Evolutionary conservation across 352 stramenopile genomes (phyloP), one percentile per base, ranked within the genome.

Genomic region (Globisporangium okanoganense): DNA sequence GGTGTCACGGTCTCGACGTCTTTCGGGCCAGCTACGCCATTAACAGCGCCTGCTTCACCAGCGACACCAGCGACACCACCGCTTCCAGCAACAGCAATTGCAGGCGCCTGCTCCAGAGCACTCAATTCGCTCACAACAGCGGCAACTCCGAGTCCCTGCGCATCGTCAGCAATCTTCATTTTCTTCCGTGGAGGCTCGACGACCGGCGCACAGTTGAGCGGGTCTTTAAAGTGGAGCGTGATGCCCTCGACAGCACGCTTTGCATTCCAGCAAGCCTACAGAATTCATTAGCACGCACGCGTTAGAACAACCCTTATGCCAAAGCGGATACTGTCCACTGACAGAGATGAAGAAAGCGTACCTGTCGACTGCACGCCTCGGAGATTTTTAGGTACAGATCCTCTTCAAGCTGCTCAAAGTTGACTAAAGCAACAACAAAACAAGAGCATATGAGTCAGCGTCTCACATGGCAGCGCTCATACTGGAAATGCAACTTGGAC

Each of bases 391-490:
- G 70, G 61, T 87, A 93, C 16, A 92, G 58, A 13, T 95, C 84
- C 40, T 90, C 76, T 61, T 95, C 86, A 0, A 93, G 70, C 54
- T 95, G 73, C 61, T 95, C 84, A 58, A 94, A 94, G 62, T 87
- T 95, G 52, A 87, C 84, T 92, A 50, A 4, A 55, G 43, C 20
- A 27, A 31, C 1, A 29, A 7, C 3, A 20, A 52, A 2, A 35
- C 10, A 7, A 20, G 10, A 13, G 41, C 20, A 41, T n/a, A n/a
- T 20, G 20, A 36, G 12, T 35, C 3, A 27, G 18, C 18, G 47
- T 13, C 13, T 36, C 47, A n/a, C 29, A 24, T 3, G 6, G 1
- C 22, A 24, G 14, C 24, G 47, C 13, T 6, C 18, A 13, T 18
- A 22, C 3, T 9, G 13, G 45, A 5, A 24, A 22, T 22, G 14